phyloP scores from a whole-genome alignment of 2,329 filamentous ascomycete species.

The Sporothrix schenckii region DNA sequence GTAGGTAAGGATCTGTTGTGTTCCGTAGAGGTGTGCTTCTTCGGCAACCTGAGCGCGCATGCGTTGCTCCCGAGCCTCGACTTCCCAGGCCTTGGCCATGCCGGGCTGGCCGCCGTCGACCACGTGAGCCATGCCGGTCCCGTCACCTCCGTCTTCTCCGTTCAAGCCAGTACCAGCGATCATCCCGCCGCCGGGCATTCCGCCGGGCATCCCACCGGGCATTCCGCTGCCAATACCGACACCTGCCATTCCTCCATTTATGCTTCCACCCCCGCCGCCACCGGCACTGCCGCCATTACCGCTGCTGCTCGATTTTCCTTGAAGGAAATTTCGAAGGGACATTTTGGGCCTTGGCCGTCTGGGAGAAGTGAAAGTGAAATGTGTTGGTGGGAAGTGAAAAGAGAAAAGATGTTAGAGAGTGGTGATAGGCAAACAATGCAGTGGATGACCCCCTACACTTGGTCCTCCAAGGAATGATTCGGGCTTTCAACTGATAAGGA shows the following conservation, averaged over 20 bases:
- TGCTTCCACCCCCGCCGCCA: neutral
- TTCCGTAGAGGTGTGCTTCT: constrained; percentile 5
- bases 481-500: neutral
- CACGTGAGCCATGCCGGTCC: neutral
- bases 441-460: neutral
- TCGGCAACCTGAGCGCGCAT: constrained; percentile 9
- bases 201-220: neutral
- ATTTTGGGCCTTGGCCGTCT: neutral
- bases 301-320: neutral
- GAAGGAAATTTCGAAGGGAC: neutral
- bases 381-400: neutral
- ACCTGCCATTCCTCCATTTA: neutral
- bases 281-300: neutral
- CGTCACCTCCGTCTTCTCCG: neutral
- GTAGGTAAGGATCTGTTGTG: constrained; percentile 7
- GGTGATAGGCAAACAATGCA: neutral
- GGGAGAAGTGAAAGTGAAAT: neutral
- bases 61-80: constrained; percentile 20
- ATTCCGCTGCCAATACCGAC: neutral
- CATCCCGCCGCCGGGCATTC: neutral
- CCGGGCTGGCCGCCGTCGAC: constrained; percentile 17
- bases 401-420: neutral
- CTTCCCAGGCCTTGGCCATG: neutral
- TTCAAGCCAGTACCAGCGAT: neutral
- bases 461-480: neutral